Percentiles rank a stretch among this genome's conserved stretches.
Evolutionary conservation across 2,329 filamentous ascomycete genomes (phyloP).

Genomic region (Fusarium luffae): DNA sequence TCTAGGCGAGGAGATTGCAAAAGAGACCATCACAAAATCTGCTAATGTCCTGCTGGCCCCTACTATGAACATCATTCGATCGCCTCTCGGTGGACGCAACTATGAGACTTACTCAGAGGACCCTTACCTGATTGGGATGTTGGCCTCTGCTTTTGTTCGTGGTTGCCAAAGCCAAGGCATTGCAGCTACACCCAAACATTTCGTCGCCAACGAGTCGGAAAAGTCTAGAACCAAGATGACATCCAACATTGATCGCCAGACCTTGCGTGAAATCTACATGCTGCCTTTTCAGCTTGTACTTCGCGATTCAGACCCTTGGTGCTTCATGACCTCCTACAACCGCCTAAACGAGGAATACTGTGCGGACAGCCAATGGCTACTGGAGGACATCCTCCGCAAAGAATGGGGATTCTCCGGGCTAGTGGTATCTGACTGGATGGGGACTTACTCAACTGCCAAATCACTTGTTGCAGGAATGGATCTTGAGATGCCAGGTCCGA

Average conservation of each 20-base stretch:
- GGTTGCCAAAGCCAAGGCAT: constrained; percentile 10
- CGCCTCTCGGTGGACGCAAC: constrained; percentile 5
- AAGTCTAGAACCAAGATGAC: constrained; percentile 12
- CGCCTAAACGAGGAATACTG: constrained; percentile 3
- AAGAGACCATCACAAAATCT: constrained; percentile 5
- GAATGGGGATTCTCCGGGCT: constrained; percentile 1
- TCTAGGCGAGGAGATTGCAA: not conserved
- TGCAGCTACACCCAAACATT: constrained; percentile 13
- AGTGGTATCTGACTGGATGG: constrained; percentile 13
- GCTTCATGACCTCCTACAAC: constrained; percentile 16
- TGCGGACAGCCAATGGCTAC: not conserved
- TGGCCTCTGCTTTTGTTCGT: constrained; percentile 10
- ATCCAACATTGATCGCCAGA: constrained; percentile 4
- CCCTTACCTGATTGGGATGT: not conserved
- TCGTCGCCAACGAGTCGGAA: constrained; percentile 16
- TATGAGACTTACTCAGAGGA: constrained; percentile 22
- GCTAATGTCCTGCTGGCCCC: constrained; percentile 10
- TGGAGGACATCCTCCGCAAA: not conserved
- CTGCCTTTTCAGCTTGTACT: constrained; percentile 5
- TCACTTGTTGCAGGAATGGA: not conserved
- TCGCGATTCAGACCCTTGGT: constrained; percentile 14
- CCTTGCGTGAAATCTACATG: constrained; percentile 10
- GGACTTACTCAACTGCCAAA: constrained; percentile 8
- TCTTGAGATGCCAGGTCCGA: constrained; percentile 13
- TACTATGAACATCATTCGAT: constrained; percentile 12